Evolutionary conservation across 345 rosid species (phyloP).

Genomic region (Acer saccharum): DNA sequence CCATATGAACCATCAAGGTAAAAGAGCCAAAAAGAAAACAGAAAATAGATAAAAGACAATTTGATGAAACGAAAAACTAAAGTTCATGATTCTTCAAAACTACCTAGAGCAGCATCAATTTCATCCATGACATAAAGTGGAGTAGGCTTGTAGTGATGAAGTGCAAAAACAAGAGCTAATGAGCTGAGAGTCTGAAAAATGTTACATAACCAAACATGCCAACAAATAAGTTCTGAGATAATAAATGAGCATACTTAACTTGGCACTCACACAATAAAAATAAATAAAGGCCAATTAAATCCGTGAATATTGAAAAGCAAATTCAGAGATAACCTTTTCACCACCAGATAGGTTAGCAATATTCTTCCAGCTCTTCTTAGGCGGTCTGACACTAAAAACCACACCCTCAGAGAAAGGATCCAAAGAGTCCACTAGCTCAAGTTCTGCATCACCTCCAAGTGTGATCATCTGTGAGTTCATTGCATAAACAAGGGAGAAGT

Average conservation of each 20-base stretch:
- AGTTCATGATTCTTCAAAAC: neutral
- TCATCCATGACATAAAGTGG: constrained; percentile 99
- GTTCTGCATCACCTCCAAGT: constrained; percentile 98
- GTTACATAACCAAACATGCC: neutral
- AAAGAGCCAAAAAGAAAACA: neutral
- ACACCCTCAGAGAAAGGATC: constrained; percentile 99
- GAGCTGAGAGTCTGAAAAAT: constrained; percentile 90
- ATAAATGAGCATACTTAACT: neutral
- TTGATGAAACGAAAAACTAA: constrained; percentile 1
- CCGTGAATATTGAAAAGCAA: constrained; percentile 5
- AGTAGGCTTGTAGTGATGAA: constrained; percentile 99
- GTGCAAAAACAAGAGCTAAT: constrained; percentile 93
- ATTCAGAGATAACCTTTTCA: constrained; percentile 65
- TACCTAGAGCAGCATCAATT: constrained; percentile 97
- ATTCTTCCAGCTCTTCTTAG: constrained; percentile 98
- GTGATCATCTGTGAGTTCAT: constrained; percentile 78
- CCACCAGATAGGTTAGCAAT: constrained; percentile 97
- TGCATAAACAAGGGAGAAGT: neutral
- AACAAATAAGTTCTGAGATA: neutral
- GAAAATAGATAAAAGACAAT: neutral
- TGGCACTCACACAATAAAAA: neutral
- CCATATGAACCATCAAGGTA: constrained; percentile 15
- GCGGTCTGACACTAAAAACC: constrained; percentile 97
- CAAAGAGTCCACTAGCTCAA: constrained; percentile 92
- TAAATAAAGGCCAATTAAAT: neutral